Conservation (phyloP, 2,329 filamentous ascomycete species). For the Annulohypoxylon truncatum region DNA sequence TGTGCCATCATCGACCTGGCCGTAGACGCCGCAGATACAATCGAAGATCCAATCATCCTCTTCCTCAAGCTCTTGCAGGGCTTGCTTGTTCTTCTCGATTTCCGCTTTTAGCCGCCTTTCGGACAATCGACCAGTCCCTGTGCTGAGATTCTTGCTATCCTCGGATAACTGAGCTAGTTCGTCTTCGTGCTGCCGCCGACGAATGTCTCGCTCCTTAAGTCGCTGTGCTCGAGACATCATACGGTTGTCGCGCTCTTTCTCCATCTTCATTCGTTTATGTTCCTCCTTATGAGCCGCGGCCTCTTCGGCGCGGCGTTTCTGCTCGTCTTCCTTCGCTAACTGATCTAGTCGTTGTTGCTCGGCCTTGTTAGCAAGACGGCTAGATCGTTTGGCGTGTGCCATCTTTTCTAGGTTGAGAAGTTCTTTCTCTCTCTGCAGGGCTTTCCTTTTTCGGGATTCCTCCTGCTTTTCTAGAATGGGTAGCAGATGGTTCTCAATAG, state of each 20-base stretch:
- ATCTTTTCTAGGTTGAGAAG: conserved; percentile 84
- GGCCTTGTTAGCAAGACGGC: conserved; percentile 82
- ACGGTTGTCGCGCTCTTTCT: conserved; percentile 81
- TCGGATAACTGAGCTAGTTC: conserved; percentile 84
- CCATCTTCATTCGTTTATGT: conserved; percentile 66
- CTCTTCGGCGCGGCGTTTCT: conserved; percentile 72
- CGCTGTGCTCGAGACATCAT: conserved; percentile 88
- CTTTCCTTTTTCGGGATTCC: conserved; percentile 77
- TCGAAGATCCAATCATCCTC: conserved; percentile 95
- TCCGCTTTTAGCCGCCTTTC: conserved; percentile 84
- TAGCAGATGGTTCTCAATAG: conserved; percentile 80
- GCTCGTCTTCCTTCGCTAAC: conserved; percentile 75
- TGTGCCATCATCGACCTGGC: conserved; percentile 92
- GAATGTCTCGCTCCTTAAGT: conserved; percentile 84
- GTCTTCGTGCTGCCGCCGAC: conserved; percentile 85
- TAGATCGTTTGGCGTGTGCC: conserved; percentile 94
- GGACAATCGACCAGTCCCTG: conserved; percentile 72
- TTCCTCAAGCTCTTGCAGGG: conserved; percentile 75
- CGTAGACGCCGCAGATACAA: conserved; percentile 89
- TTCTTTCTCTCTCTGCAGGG: conserved; percentile 78
- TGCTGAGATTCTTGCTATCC: conserved; percentile 71
- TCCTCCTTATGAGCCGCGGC: conserved; percentile 75
- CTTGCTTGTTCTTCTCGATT: conserved; percentile 82
- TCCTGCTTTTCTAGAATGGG: conserved; percentile 86
- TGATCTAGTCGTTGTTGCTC: conserved; percentile 83